Percentiles rank a stretch among this genome's conserved stretches.
Conservation (phyloP, 306 rosid species). For the Quercus engelmannii region DNA sequence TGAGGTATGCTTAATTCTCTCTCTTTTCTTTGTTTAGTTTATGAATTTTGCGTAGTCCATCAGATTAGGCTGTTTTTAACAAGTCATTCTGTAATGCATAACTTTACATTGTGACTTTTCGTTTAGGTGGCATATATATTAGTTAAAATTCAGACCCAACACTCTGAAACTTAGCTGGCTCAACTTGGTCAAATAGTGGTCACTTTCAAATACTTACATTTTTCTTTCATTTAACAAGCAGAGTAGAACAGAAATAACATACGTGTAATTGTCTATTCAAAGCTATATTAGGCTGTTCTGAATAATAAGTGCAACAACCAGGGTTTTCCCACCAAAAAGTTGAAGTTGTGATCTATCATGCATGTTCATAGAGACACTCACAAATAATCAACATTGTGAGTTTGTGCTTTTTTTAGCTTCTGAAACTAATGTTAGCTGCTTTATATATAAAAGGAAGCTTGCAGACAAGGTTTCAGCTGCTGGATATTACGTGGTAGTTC, state of each 20-base stretch:
- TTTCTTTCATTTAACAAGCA: too few species aligned
- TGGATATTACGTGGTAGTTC: conserved; percentile 74
- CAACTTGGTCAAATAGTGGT: neutral
- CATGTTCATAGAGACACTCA: too few species aligned
- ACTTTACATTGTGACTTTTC: neutral
- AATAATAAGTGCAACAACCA: neutral
- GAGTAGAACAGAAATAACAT: too few species aligned
- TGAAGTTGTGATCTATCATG: too few species aligned
- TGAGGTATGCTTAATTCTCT: conserved; percentile 42
- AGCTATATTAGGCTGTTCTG: neutral
- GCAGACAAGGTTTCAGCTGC: conserved; percentile 78
- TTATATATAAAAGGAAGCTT: conserved; percentile 54
- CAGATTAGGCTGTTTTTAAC: neutral
- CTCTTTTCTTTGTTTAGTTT: neutral
- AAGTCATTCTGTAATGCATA: neutral
- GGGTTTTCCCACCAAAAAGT: too few species aligned
- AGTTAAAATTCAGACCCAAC: neutral
- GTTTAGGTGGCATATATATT: neutral
- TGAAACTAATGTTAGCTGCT: conserved; percentile 11
- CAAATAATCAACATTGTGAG: neutral
- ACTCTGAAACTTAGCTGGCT: neutral
- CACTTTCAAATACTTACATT: neutral
- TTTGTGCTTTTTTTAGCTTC: neutral
- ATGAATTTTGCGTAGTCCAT: neutral
- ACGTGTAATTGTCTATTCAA: neutral